A percentile compares a stretch with the other conserved stretches of the same genome.
Conservation (phyloP, 352 stramenopile genomes). For the Pythium oligandrum region DNA sequence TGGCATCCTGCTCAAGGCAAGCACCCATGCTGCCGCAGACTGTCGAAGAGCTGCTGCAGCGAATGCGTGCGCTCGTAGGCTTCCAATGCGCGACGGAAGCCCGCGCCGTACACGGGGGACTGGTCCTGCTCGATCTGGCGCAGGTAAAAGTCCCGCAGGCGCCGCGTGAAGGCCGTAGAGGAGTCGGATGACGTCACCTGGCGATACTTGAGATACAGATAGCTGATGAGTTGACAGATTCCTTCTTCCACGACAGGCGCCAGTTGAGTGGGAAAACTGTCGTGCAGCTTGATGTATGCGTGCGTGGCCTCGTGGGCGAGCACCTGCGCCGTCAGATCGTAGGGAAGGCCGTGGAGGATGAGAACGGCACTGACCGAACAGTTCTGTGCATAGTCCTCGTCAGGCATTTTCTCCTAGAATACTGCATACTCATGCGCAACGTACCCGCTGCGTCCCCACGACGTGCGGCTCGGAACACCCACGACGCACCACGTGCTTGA, state of each 20-base stretch:
- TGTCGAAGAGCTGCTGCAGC: slow-evolving; percentile 61
- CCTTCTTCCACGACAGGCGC: slow-evolving; percentile 50
- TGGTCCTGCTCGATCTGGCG: slow-evolving; percentile 55
- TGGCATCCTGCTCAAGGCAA: slow-evolving; percentile 28
- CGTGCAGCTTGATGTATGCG: slow-evolving; percentile 65
- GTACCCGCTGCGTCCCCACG: not conserved
- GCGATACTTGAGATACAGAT: slow-evolving; percentile 70
- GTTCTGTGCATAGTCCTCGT: slow-evolving; percentile 22
- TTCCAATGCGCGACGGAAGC: slow-evolving; percentile 54
- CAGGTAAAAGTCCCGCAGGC: slow-evolving; percentile 62
- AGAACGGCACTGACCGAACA: slow-evolving; percentile 67
- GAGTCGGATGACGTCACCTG: slow-evolving; percentile 23
- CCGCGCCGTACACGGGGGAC: slow-evolving; percentile 60
- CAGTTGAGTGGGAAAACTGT: slow-evolving; percentile 43
- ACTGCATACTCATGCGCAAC: too few relatives aligned
- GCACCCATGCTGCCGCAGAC: slow-evolving; percentile 33
- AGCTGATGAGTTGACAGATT: slow-evolving; percentile 75
- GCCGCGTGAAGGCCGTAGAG: slow-evolving; percentile 21
- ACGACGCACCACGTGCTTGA: slow-evolving; percentile 43
- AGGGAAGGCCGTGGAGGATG: slow-evolving; percentile 67
- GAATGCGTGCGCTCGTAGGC: slow-evolving; percentile 64
- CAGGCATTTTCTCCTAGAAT: too few relatives aligned
- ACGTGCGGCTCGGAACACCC: slow-evolving; percentile 35
- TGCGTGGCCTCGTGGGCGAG: slow-evolving; percentile 74
- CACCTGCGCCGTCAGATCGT: slow-evolving; percentile 65